Base-by-base conservation (phyloP, 1,139 yeast genomes). In the Yamadazyma buinensis region DNA sequence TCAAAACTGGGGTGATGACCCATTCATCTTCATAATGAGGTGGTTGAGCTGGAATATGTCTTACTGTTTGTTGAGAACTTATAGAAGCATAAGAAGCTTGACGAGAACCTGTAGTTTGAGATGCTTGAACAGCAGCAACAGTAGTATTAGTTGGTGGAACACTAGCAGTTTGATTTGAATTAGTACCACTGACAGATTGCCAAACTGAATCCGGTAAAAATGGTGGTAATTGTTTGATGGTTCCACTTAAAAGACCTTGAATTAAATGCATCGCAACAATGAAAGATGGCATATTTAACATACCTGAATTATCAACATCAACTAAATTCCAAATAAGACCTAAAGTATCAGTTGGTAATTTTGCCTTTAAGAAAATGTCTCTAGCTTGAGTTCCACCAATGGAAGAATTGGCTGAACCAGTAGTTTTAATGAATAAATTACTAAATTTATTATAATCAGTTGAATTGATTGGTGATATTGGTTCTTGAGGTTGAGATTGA, bases 251-350 rank as follows among this genome's bases (percentile, higher is more conserved):
- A 29, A 82, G 64, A 35, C 88, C 81, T 57, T 90, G 97, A 42
- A 94, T 86, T 53, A 94, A 71, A 60, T 86, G 95, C 98, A 94
- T 92, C 7, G 98, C 97, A 48, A 92, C 75, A 25, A 86, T 77
- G 51, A 94, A 92, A 48, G 86, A 90, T 15, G 80, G 71, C 51
- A 79, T 75, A 40, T 75, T 72, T 49, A 92, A 74, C 35, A 74
- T 69, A 6, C 98, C 98, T 3, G 75, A 59, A 46, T 80, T 80
- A 37, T 77, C 75, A 40, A 79, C 75, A 55, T 94, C 98, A 22
- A 85, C 92, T 43, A 92, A 68, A 38, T 75, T 74, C 98, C 98
- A 92, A 38, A 92, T 81, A 52, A 83, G 85, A 36, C 95, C 95
- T 47, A 92, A 67, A 2, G 80, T 74, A 19, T 77, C 74, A 25